Evolutionary conservation across 2,329 filamentous ascomycete genomes (phyloP), one percentile per base, ranked within the genome.

Genomic region (Hymenoscyphus repandus): DNA sequence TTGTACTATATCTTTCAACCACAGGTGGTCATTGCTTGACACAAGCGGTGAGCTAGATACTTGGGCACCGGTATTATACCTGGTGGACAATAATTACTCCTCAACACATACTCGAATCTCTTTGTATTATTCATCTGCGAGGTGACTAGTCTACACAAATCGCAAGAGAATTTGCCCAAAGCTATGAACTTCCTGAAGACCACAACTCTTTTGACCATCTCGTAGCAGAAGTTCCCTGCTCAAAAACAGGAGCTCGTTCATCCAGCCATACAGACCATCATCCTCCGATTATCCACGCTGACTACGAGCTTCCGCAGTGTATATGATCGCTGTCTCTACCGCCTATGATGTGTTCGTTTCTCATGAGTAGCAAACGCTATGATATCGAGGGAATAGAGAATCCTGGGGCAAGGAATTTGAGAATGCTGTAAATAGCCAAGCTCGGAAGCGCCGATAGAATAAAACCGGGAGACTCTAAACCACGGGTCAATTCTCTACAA

Each of bases 401-500:
- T 53, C 56, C 45, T 49, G 53, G 47, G 47, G 51, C 49, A 56
- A 57, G 52, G 51, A 50, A 56, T 52, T 46, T 51, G 53, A 48
- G 50, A 53, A 58, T 50, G 53, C 54, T 59, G 53, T 57, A 58
- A 56, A 59, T 54, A 61, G 58, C 50, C 59, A 60, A 52, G 55
- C 56, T 61, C 55, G 58, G 51, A 54, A 62, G 66, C 63, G 61
- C 62, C 57, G 59, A 65, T 60, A 56, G 52, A 60, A 63, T 58
- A 56, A 58, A 57, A 61, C 58, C 55, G 58, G 54, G 59, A 62
- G 59, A 59, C 33, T 54, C 53, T 54, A 58, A 62, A 61, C 44
- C 55, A 52, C 45, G 49, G 51, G 38, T 49, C 32, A 50, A 55
- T 57, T 58, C 58, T 67, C 66, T 80, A 89, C 71, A 89, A 77